Evolutionary conservation across 208 protist species (phyloP), one percentile per base, ranked within the genome.

Genomic region (Trichomonas tenax): DNA sequence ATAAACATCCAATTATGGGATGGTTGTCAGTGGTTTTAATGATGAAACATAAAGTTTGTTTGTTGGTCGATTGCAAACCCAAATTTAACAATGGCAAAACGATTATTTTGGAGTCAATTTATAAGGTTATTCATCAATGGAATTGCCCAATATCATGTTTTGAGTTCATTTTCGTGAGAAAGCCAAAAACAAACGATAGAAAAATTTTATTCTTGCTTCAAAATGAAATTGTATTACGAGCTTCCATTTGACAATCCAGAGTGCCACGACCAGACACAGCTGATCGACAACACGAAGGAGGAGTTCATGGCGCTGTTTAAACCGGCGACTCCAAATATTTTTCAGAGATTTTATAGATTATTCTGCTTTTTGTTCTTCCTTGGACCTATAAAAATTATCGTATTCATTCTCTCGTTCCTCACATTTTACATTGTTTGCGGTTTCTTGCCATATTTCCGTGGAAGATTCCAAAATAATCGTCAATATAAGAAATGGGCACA

Each of bases 291-390:
- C 34, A 41, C 81, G 10, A 40, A 84, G 26, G 34, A 93, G 38
- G 86, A 93, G 26, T 93, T 93, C 4, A 51, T 93, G 86, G 86
- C 45, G n/a, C 38, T 93, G 26, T 93, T 93, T 51, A 26, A 93
- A 41, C 86, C 86, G 46, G 45, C 44, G 21, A 41, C 45, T 51
- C 86, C 86, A 10, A 38, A 41, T n/a, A n/a, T 93, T 3, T 51
- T 51, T n/a, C 41, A 48, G 44, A 23, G 31, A 48, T 21, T 93
- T 40, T 93, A 93, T 93, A 4, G 86, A 38, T 38, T 93, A 17
- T 51, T 93, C 0, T 93, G 86, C 31, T 93, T 93, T 36, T 49
- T 93, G 36, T 2, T 93, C 2, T 93, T 93, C n/a, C 46, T 93
- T 14, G 86, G 86, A 34, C 86, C 86, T 34, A 48, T 93, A 34